Percentiles rank a stretch among this genome's conserved stretches.
Conservation (phyloP, 352 stramenopile genomes). For the Phytophthora syringae region DNA sequence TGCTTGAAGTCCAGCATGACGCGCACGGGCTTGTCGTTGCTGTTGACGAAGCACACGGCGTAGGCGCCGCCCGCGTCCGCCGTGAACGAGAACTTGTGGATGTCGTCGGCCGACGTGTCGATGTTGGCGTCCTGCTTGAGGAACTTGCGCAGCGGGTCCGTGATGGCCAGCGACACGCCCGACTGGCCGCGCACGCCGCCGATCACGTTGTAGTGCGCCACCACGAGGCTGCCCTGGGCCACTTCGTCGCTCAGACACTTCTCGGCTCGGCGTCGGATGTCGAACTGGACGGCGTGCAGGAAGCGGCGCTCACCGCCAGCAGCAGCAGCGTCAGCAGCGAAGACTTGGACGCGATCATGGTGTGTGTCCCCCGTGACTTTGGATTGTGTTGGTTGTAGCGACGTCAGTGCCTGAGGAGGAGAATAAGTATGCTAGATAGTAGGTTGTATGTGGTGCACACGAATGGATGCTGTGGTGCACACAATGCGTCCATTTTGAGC, state of each 20-base stretch:
- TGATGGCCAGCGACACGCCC: constrained; percentile 74
- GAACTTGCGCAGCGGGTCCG: constrained; percentile 76
- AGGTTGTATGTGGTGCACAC: background rate
- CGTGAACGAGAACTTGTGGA: constrained; percentile 88
- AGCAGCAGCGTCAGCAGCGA: constrained; percentile 44
- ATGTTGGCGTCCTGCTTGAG: constrained; percentile 88
- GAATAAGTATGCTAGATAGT: constrained; percentile 1
- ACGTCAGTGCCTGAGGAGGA: constrained; percentile 10
- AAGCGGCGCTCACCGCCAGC: constrained; percentile 28
- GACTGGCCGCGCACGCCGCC: constrained; percentile 68
- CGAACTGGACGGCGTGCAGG: constrained; percentile 75
- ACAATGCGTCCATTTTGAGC: constrained; percentile 1
- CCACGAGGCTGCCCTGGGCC: constrained; percentile 74
- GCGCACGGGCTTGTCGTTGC: constrained; percentile 72
- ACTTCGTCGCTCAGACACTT: constrained; percentile 90
- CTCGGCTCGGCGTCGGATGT: constrained; percentile 66
- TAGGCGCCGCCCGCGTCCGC: constrained; percentile 73
- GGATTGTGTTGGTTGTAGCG: constrained; percentile 25
- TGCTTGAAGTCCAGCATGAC: constrained; percentile 90
- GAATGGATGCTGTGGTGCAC: constrained; percentile 1
- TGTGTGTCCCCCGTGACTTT: constrained; percentile 20
- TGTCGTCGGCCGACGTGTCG: constrained; percentile 79
- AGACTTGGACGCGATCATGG: constrained; percentile 28
- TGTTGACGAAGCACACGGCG: constrained; percentile 85
- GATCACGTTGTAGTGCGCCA: constrained; percentile 87